Percentiles rank a stretch among this genome's conserved stretches.
Evolutionary conservation across 2,329 filamentous ascomycete genomes (phyloP).

Genomic region (Phoma sp.): DNA sequence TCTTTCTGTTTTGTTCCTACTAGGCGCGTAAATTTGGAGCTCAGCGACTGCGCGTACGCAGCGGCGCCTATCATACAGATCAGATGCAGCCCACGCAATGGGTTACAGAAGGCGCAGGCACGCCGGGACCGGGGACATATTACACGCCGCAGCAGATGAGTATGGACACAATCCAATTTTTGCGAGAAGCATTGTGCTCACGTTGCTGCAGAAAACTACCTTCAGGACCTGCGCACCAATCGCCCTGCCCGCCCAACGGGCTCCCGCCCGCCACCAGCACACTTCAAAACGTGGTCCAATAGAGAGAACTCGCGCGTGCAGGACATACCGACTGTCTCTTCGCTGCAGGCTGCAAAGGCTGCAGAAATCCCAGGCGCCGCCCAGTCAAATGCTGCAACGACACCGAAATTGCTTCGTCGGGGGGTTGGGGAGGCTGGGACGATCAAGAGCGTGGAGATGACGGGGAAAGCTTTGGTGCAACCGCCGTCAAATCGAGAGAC

Average conservation of each 20-base stretch:
- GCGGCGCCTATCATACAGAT: neutral
- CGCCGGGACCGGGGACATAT: constrained; percentile 44
- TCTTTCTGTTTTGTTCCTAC: neutral
- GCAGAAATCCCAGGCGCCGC: neutral
- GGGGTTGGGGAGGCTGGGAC: constrained; percentile 40
- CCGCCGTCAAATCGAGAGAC: constrained; percentile 51
- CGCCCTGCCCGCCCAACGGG: constrained; percentile 72
- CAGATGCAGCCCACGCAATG: constrained; percentile 40
- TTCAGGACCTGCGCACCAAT: constrained; percentile 72
- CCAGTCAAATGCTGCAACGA: constrained; percentile 18
- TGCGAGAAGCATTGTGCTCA: neutral
- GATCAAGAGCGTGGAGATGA: constrained; percentile 31
- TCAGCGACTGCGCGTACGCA: neutral
- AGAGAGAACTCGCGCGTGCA: constrained; percentile 30
- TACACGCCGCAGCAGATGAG: constrained; percentile 49
- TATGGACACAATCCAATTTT: constrained; percentile 22
- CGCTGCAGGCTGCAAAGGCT: constrained; percentile 35
- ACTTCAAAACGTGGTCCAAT: constrained; percentile 49
- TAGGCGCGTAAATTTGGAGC: neutral
- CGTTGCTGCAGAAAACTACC: constrained; percentile 66
- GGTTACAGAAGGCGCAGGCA: constrained; percentile 44
- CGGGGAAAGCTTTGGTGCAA: constrained; percentile 44
- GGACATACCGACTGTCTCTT: constrained; percentile 34
- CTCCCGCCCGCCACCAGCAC: constrained; percentile 68
- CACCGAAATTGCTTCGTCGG: constrained; percentile 25